Conservation (phyloP, 108 stramenopile species). For the Skeletonema costatum region DNA sequence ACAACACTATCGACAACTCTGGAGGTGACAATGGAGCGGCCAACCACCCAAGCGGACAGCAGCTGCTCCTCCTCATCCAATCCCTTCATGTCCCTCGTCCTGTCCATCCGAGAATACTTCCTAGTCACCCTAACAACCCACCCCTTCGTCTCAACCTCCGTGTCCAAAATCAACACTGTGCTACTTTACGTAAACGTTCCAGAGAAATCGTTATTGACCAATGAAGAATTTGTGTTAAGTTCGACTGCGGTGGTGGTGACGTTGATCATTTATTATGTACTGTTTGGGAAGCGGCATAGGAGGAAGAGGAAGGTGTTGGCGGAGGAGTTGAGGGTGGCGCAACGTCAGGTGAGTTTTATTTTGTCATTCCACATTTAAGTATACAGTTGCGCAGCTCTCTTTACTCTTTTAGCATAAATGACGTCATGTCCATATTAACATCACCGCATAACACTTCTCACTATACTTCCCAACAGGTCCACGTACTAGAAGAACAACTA, state of each 20-base stretch:
- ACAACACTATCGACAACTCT: no score
- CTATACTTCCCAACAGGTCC: slow-evolving; percentile 34
- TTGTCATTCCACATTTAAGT: background rate
- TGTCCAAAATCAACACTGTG: slow-evolving; percentile 32
- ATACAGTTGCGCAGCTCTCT: no score
- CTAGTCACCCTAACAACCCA: slow-evolving; percentile 22
- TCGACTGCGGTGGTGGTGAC: slow-evolving; percentile 45
- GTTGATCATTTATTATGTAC: slow-evolving; percentile 53
- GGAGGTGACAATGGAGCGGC: no score
- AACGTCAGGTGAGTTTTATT: slow-evolving; percentile 35
- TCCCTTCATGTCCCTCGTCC: slow-evolving; percentile 15
- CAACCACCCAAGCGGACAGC: background rate
- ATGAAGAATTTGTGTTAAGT: slow-evolving; percentile 52
- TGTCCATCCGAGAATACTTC: slow-evolving; percentile 40
- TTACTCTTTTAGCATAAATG: no score
- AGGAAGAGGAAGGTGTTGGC: slow-evolving; percentile 51
- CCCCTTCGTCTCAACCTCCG: slow-evolving; percentile 24
- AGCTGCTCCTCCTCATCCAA: slow-evolving; percentile 13
- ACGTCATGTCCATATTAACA: no score
- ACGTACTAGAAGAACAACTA: slow-evolving; percentile 69
- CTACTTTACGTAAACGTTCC: slow-evolving; percentile 31
- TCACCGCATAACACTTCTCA: no score
- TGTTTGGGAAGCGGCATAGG: slow-evolving; percentile 69
- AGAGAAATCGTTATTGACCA: slow-evolving; percentile 40
- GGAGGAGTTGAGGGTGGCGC: slow-evolving; percentile 62